These are phyloP conservation scores for Chrysosporium keratinophilum DNA, from an alignment of 2,329 filamentous ascomycete genomes.

Conservation along the genomic window DNA sequence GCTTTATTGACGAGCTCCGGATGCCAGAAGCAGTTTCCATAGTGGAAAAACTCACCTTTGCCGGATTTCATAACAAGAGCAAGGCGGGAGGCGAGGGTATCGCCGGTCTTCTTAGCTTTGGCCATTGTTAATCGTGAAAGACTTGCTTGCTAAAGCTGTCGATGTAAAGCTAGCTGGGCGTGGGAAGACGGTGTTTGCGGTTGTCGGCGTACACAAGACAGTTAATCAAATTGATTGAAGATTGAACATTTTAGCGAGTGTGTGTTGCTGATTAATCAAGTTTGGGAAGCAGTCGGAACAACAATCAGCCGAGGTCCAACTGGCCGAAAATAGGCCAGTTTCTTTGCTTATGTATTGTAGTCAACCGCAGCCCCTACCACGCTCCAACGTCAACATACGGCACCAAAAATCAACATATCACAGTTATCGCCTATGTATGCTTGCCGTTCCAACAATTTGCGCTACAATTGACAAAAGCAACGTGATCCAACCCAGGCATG, in stretches of 20 bases:
- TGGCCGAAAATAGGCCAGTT: too few species aligned
- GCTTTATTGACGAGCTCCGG: too few species aligned
- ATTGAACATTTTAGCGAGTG: slow-evolving; percentile 5
- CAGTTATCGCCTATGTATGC: too few species aligned
- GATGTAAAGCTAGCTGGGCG: slow-evolving; percentile 9
- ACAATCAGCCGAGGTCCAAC: too few species aligned
- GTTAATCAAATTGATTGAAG: background rate
- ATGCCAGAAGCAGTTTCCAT: slow-evolving; percentile 8
- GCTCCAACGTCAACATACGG: too few species aligned
- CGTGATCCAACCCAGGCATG: too few species aligned
- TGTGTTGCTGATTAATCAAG: slow-evolving; percentile 11
- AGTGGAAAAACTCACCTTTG: slow-evolving; percentile 41
- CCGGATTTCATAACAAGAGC: slow-evolving; percentile 58
- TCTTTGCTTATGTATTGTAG: too few species aligned
- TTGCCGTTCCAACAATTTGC: too few species aligned
- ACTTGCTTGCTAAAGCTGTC: slow-evolving; percentile 5
- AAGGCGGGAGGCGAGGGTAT: slow-evolving; percentile 63
- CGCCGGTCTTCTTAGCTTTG: slow-evolving; percentile 68
- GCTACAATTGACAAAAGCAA: too few species aligned
- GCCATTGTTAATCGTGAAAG: slow-evolving; percentile 8
- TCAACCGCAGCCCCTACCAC: too few species aligned
- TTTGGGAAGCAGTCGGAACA: background rate
- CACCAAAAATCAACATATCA: too few species aligned
- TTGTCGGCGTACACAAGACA: background rate
- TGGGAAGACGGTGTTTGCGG: background rate